A percentile compares a stretch with the other conserved stretches of the same genome.
phyloP scores from a whole-genome alignment of 129 eudicot genomes.

The Sambucus nigra region DNA sequence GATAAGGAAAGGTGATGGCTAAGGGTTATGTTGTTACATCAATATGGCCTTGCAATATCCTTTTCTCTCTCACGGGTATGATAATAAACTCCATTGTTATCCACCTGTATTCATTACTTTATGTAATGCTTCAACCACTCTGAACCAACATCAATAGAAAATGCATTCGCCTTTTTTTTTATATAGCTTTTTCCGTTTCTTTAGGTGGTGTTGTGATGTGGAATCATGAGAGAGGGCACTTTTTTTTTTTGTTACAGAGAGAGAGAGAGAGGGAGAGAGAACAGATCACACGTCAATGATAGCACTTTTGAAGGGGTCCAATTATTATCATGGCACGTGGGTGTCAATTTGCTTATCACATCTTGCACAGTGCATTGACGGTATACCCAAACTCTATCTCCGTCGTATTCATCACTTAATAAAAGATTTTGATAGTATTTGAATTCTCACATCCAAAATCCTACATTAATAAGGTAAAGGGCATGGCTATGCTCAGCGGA shows the following conservation, averaged over 20 bases:
- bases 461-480: no score
- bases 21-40: background rate
- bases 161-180: background rate
- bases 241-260: background rate
- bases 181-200: background rate
- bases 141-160: background rate
- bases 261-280: background rate
- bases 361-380: background rate
- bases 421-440: no score
- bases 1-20: background rate
- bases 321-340: conserved; percentile 1
- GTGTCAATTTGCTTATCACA: background rate
- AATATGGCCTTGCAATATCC: background rate
- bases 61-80: conserved; percentile 15
- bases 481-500: no score
- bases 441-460: no score
- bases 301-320: background rate
- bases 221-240: conserved; percentile 18
- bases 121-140: conserved; percentile 29
- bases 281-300: background rate
- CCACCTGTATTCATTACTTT: conserved; percentile 22
- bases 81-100: conserved; percentile 10
- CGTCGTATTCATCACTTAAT: background rate
- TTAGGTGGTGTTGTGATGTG: background rate
- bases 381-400: background rate